Conservation (phyloP, 1,284 basidiomycete species). For the Trichosporon ovoides region DNA sequence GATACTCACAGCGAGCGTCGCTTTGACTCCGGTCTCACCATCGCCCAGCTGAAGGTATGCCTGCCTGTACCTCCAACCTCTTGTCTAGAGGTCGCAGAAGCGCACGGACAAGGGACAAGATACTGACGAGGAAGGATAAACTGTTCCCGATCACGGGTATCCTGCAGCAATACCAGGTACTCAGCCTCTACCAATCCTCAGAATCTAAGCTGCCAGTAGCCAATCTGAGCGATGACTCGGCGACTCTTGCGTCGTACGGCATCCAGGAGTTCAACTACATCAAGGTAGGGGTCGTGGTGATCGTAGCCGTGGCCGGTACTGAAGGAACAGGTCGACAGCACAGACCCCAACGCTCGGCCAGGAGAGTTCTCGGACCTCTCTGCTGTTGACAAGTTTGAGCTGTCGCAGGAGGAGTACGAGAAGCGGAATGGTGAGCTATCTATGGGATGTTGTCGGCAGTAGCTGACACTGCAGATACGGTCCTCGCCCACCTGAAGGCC, state of each 20-base stretch:
- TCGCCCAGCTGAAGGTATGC: constrained; percentile 73
- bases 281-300: constrained; percentile 62
- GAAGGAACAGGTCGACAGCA: constrained; percentile 62
- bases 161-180: constrained; percentile 62
- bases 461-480: constrained; percentile 61
- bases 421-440: constrained; percentile 62
- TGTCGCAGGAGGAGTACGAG: constrained; percentile 77
- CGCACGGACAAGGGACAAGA: constrained; percentile 3
- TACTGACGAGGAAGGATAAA: constrained; percentile 57
- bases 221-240: constrained; percentile 60
- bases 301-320: neutral
- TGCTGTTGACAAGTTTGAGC: constrained; percentile 87
- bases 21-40: constrained; percentile 65
- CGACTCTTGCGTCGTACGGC: constrained; percentile 67
- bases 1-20: constrained; percentile 82
- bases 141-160: constrained; percentile 90
- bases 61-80: constrained; percentile 3
- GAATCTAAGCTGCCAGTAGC: constrained; percentile 52
- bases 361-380: constrained; percentile 70
- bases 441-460: too few relatives aligned
- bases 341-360: constrained; percentile 59
- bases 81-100: neutral
- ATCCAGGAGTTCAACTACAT: constrained; percentile 54
- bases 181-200: constrained; percentile 62
- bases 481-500: constrained; percentile 81